Conservation (phyloP, 2,329 filamentous ascomycete genomes). For the Pseudomassariella vexata region DNA sequence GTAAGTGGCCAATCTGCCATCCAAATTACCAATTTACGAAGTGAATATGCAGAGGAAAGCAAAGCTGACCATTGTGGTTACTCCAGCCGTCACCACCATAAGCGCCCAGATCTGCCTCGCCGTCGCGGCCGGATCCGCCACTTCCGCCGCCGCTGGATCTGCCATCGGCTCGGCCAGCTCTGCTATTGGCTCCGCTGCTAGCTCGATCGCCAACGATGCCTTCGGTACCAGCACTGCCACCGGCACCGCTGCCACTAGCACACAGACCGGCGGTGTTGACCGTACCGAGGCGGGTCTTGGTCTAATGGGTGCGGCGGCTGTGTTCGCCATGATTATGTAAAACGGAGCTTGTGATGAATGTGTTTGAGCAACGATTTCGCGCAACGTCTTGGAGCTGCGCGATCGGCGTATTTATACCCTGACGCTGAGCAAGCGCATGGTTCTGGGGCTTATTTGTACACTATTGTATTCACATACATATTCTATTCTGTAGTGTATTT, state of each 20-base stretch:
- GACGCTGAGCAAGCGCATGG: no score
- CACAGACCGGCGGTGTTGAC: conserved; percentile 15
- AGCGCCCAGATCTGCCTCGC: conserved; percentile 5
- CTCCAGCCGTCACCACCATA: conserved; percentile 5
- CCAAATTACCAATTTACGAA: neutral
- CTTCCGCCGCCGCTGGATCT: neutral
- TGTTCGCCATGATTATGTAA: conserved; percentile 16
- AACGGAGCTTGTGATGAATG: neutral
- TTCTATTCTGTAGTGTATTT: neutral
- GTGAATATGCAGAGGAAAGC: neutral
- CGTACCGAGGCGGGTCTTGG: conserved; percentile 19
- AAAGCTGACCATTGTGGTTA: no score
- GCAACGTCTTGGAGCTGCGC: conserved; percentile 1
- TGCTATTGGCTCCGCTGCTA: conserved; percentile 2
- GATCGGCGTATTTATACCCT: no score
- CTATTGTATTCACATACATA: neutral
- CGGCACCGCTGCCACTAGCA: conserved; percentile 11
- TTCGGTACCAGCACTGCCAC: conserved; percentile 10
- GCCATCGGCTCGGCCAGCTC: conserved; percentile 1
- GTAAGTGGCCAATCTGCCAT: conserved; percentile 15
- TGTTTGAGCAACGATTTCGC: neutral
- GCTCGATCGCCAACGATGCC: conserved; percentile 6
- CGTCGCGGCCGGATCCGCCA: neutral
- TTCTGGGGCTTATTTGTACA: neutral
- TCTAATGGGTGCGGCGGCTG: conserved; percentile 23